Base-by-base conservation (phyloP, 2,329 filamentous ascomycete genomes). In the Ophiosphaerella herpotricha region DNA sequence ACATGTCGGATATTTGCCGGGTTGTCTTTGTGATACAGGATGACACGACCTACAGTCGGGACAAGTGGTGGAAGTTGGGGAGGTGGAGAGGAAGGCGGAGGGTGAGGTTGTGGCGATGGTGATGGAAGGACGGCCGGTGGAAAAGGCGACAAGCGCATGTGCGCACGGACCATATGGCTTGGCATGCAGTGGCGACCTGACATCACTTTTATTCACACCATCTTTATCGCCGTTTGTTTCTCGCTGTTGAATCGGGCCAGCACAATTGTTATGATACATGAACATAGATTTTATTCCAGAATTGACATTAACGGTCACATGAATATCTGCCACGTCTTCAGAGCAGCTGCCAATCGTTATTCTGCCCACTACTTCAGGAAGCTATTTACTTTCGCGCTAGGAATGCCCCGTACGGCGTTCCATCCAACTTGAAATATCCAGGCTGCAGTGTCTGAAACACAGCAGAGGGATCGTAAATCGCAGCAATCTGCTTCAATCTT, bases 1-100 rank as follows among this genome's bases (percentile, higher is more conserved):
- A 96, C 91, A 96, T 96, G 73, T 46, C 74, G 61, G 34, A 45
- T 39, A 41, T 32, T 46, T 38, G 38, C 34, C 37, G 37, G 35
- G 31, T 9, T 32, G 26, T 46, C 43, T 52, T 48, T 44, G 16
- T 45, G 42, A 42, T 39, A 40, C 50, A 23, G 46, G 54, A 49
- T 29, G 53, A 50, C 49, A 50, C 50, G 47, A 39, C 50, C 46
- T 54, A 46, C 46, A 43, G 44, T 52, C 46, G 50, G 54, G 48
- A 57, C 44, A 51, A 42, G 53, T 44, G 43, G 56, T 41, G 45
- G 46, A 32, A 21, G 43, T 39, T 29, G 26, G 39, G 40, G 24
- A 46, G 48, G 43, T 37, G 39, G 11, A 29, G 26, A 40, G 52
- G 18, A 21, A 21, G 18, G 18, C 18, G 18, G 18, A 21, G 18